Base-by-base conservation (phyloP, 345 rosid species). In the Mangifera indica region DNA sequence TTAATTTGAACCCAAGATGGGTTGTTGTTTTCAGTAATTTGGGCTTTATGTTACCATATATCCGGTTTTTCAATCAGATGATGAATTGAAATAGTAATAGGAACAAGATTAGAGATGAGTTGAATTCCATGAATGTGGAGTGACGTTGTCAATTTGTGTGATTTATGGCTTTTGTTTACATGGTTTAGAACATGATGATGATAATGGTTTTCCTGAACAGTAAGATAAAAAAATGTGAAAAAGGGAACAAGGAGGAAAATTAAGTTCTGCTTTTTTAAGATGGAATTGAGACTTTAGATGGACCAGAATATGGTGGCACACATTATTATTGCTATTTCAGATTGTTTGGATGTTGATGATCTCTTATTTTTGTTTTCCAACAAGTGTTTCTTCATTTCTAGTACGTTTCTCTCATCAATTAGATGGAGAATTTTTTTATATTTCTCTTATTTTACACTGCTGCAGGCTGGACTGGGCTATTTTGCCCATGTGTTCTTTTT, bases 401-500 rank as follows among this genome's bases (percentile, higher is more conserved):
- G 4, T 59, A 59, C 44, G 40, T 60, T 49, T 0, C 1, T 68
- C 9, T 21, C 26, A 10, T 12, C 11, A 4, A 21, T 24, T 54
- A 34, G 21, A 40, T 34, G 5, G 32, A 14, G 15, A 14, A 29
- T 49, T 51, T 29, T 11, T 68, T 45, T 34, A 25, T 7, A 4
- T 25, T 57, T 66, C 67, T 17, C 60, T 6, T 56, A 12, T 69
- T 61, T 61, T 20, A 46, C 57, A 17, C 15, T 14, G 37, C 12
- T 34, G 65, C 88, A 95, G 97, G 90, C 71, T 89, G 91, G 97
- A 87, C 88, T 2, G 97, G 96, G 77, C 78, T 95, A 4, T 83
- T 95, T 70, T 95, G 98, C 78, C 99, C 98, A 10, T 91, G 98
- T 80, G 93, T 95, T 67, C 82, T 92, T 26, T 95, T 92, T 76